These are phyloP conservation scores for Rhizomucor pusillus DNA, from an alignment of 371 early-diverging fungal species.

Conservation along the genomic window DNA sequence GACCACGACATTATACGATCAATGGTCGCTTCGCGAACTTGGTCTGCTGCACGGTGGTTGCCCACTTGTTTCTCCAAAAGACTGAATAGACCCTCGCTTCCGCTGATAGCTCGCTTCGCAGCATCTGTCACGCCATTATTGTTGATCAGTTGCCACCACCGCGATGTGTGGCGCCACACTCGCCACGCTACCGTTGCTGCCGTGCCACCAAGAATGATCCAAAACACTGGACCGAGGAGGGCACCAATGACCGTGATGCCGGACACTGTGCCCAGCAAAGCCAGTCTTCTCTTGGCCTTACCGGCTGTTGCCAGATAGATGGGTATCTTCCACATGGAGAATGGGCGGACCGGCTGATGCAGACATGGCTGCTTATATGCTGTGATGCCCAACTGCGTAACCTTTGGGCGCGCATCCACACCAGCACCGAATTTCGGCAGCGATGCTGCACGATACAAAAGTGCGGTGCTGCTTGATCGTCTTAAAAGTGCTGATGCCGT, in stretches of 20 bases:
- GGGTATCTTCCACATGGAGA: slow-evolving; percentile 32
- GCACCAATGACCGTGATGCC: slow-evolving; percentile 22
- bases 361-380: not conserved
- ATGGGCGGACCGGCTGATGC: slow-evolving; percentile 10
- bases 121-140: not conserved
- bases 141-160: slow-evolving; percentile 27
- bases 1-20: slow-evolving; percentile 25
- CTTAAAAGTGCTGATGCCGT: no score
- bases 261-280: slow-evolving; percentile 20
- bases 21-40: slow-evolving; percentile 27
- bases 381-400: not conserved
- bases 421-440: no score
- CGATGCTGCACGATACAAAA: no score
- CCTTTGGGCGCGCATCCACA: no score
- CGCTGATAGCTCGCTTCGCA: not conserved
- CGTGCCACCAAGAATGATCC: slow-evolving; percentile 30
- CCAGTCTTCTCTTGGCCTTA: slow-evolving; percentile 20
- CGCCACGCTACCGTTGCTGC: slow-evolving; percentile 32
- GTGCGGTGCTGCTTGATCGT: no score
- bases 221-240: slow-evolving; percentile 31
- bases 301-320: slow-evolving; percentile 22
- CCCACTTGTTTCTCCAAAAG: slow-evolving; percentile 19
- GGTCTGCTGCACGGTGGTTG: slow-evolving; percentile 26
- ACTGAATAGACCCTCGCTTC: slow-evolving; percentile 5
- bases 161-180: slow-evolving; percentile 24